Conservation (phyloP, 1,139 yeast genomes). For the Blastobotrys illinoisensis region DNA sequence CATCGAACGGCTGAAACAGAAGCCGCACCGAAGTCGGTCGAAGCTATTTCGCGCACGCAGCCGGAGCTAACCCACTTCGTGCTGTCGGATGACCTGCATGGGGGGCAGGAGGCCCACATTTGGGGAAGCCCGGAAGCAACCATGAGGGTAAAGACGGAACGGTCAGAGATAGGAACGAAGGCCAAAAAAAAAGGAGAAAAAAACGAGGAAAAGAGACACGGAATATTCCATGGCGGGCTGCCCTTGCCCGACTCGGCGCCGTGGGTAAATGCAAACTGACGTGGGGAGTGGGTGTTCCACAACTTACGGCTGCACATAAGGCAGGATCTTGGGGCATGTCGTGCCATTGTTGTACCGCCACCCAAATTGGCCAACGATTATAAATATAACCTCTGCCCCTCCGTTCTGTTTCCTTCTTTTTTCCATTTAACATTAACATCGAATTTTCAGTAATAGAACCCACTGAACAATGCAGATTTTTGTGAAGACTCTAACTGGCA, state of each 20-base stretch:
- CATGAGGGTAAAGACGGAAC: neutral
- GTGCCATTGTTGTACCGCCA: neutral
- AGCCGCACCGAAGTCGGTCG: neutral
- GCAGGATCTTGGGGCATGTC: neutral
- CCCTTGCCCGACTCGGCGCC: neutral
- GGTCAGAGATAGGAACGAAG: neutral
- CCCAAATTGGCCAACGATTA: conserved; percentile 57
- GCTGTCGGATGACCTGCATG: neutral
- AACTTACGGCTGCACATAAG: neutral
- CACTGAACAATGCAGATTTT: conserved; percentile 78
- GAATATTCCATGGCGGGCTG: neutral
- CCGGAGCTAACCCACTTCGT: neutral
- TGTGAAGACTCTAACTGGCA: conserved; percentile 98
- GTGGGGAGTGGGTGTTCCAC: neutral
- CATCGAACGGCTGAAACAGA: neutral
- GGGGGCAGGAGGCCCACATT: neutral
- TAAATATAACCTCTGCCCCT: conserved; percentile 78
- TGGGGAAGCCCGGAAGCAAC: neutral
- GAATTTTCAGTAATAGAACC: conserved; percentile 53
- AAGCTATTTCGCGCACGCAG: neutral
- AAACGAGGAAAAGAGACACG: neutral
- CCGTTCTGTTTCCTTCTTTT: conserved; percentile 74
- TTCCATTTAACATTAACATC: neutral
- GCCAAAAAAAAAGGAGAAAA: neutral
- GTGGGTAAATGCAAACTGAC: neutral